These are phyloP conservation scores for Hypoxylon perforatum DNA, from an alignment of 495 filamentous ascomycete genomes.

Conservation along the genomic window DNA sequence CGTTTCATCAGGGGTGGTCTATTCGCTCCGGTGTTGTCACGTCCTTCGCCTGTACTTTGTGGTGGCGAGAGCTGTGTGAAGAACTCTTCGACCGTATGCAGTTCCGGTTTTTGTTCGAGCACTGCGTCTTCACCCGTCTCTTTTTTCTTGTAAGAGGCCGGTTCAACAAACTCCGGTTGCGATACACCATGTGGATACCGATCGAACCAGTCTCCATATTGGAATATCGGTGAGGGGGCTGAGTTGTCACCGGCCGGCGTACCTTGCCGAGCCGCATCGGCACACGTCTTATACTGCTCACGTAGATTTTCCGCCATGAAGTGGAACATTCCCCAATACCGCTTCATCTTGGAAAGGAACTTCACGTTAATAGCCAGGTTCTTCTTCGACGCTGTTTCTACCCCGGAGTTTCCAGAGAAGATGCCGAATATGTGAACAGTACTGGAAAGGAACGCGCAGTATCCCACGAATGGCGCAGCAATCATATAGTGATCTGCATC, in stretches of 20 bases:
- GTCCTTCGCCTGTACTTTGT: slow-evolving; percentile 56
- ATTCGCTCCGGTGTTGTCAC: slow-evolving; percentile 39
- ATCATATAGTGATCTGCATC: slow-evolving; percentile 82
- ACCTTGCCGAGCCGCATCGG: slow-evolving; percentile 74
- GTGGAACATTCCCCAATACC: slow-evolving; percentile 97
- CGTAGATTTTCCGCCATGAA: slow-evolving; percentile 95
- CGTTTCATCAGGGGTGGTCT: slow-evolving; percentile 54
- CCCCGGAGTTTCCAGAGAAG: slow-evolving; percentile 78
- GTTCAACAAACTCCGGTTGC: slow-evolving; percentile 83
- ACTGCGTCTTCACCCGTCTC: slow-evolving; percentile 83
- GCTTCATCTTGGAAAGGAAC: slow-evolving; percentile 93
- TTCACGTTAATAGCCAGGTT: slow-evolving; percentile 90
- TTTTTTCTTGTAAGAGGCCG: slow-evolving; percentile 72
- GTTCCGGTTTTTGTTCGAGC: slow-evolving; percentile 83
- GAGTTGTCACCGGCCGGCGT: slow-evolving; percentile 61
- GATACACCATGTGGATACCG: slow-evolving; percentile 94
- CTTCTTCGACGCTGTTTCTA: slow-evolving; percentile 82
- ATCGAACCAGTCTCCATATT: slow-evolving; percentile 98
- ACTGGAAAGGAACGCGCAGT: slow-evolving; percentile 91
- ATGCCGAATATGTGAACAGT: slow-evolving; percentile 93
- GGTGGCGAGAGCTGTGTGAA: slow-evolving; percentile 84
- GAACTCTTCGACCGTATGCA: slow-evolving; percentile 95
- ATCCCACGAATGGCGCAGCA: slow-evolving; percentile 91
- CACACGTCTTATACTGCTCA: slow-evolving; percentile 86
- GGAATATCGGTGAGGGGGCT: slow-evolving; percentile 76